These are phyloP conservation scores for Tilletia setariae DNA, from an alignment of 1,284 basidiomycete genomes.

Conservation along the genomic window DNA sequence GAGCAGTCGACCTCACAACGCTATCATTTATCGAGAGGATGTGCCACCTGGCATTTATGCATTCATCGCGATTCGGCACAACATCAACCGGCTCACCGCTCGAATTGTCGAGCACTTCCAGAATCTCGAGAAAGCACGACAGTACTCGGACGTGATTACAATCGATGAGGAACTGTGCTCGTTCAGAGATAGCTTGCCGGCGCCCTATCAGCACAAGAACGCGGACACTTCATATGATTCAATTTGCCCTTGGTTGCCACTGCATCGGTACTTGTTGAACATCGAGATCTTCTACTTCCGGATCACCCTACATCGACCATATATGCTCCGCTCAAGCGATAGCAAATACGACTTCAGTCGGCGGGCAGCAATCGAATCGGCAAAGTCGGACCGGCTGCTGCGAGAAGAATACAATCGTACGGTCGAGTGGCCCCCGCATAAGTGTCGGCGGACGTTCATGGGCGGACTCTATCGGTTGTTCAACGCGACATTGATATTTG, in stretches of 20 bases:
- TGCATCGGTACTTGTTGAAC: slow-evolving; percentile 48
- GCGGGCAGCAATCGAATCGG: slow-evolving; percentile 42
- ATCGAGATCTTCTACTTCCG: slow-evolving; percentile 49
- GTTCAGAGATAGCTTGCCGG: slow-evolving; percentile 72
- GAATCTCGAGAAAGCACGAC: slow-evolving; percentile 66
- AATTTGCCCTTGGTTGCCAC: slow-evolving; percentile 40
- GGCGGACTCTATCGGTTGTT: slow-evolving; percentile 50
- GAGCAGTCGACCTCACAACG: slow-evolving; percentile 33
- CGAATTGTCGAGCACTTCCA: slow-evolving; percentile 93
- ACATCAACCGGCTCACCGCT: slow-evolving; percentile 78
- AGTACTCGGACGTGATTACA: slow-evolving; percentile 77
- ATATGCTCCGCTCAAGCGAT: slow-evolving; percentile 29
- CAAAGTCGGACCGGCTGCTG: slow-evolving; percentile 39
- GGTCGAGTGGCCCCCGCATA: slow-evolving; percentile 40
- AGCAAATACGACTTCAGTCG: slow-evolving; percentile 40
- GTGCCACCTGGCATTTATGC: slow-evolving; percentile 73
- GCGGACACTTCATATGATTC: slow-evolving; percentile 54
- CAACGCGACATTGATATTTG: slow-evolving; percentile 43
- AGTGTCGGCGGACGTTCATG: slow-evolving; percentile 42
- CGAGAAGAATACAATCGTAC: slow-evolving; percentile 42
- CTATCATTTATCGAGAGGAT: slow-evolving; percentile 1
- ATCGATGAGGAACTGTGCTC: slow-evolving; percentile 81
- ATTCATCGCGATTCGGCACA: slow-evolving; percentile 81
- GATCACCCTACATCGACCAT: slow-evolving; percentile 47
- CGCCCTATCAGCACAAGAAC: slow-evolving; percentile 66